These are phyloP conservation scores for Garcia nutans DNA, from an alignment of 345 rosid genomes.

Conservation along the genomic window DNA sequence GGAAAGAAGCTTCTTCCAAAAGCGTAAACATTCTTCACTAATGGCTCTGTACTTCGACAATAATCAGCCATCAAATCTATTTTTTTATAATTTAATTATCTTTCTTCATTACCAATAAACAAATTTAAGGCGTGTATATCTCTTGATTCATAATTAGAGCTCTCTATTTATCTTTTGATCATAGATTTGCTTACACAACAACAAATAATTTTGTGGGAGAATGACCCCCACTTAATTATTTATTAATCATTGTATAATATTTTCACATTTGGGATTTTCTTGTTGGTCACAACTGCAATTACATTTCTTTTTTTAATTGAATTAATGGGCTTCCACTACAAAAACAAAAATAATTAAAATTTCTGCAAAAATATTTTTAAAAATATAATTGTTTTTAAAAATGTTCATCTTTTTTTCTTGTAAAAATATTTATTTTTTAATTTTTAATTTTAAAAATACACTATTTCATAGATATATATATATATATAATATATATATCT, in stretches of 20 bases:
- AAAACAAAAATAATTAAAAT: neutral
- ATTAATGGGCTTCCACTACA: no score
- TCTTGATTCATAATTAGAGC: neutral
- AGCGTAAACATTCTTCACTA: constrained; percentile 5
- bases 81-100: neutral
- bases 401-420: no score
- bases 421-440: no score
- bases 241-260: no score
- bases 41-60: neutral
- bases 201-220: constrained; percentile 4
- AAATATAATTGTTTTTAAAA: no score
- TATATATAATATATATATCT: no score
- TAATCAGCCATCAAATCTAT: neutral
- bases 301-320: no score
- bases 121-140: neutral
- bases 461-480: no score
- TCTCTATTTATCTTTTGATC: neutral
- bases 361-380: neutral
- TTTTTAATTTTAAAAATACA: no score
- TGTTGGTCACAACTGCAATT: neutral
- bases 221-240: constrained; percentile 8
- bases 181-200: neutral
- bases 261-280: neutral
- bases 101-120: constrained; percentile 3
- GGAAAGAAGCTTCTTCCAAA: constrained; percentile 20